phyloP scores from a whole-genome alignment of 2,329 filamentous ascomycete species.

The Mariannaea sp. region DNA sequence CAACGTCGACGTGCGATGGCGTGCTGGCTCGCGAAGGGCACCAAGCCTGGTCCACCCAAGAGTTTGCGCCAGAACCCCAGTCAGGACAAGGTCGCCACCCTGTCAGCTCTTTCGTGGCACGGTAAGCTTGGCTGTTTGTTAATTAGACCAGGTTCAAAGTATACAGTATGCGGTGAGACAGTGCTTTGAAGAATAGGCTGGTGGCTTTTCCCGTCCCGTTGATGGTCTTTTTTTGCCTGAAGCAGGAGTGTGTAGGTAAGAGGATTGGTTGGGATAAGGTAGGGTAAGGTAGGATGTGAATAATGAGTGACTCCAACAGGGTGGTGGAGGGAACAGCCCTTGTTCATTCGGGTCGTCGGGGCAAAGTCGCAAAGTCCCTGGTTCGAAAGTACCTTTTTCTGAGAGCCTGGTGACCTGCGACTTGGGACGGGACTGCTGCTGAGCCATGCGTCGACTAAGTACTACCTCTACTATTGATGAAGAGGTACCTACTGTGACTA shows the following conservation, averaged over 20 bases:
- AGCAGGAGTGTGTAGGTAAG: neutral
- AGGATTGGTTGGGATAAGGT: too few species aligned
- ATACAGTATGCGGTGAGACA: constrained; percentile 14
- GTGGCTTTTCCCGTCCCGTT: neutral
- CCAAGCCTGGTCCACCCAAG: constrained; percentile 29
- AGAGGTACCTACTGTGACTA: too few species aligned
- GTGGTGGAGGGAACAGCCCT: constrained; percentile 18
- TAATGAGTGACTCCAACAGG: constrained; percentile 4
- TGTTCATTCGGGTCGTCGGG: constrained; percentile 34
- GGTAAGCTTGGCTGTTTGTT: constrained; percentile 17
- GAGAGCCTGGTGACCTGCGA: too few species aligned
- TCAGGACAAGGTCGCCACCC: constrained; percentile 23
- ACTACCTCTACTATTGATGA: too few species aligned
- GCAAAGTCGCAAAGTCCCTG: constrained; percentile 25
- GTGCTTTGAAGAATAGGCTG: neutral
- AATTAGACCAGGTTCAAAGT: constrained; percentile 8
- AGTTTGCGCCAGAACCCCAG: constrained; percentile 29
- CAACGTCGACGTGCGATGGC: constrained; percentile 38
- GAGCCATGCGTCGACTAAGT: too few species aligned
- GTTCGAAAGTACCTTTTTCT: constrained; percentile 2
- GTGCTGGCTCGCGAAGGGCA: constrained; percentile 34
- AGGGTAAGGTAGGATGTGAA: neutral
- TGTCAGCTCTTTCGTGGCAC: constrained; percentile 22
- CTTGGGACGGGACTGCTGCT: too few species aligned
- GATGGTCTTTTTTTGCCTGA: neutral